Evolutionary conservation across 306 rosid species (phyloP), one percentile per base, ranked within the genome.

Genomic region (Oxytropis ochrocephala): DNA sequence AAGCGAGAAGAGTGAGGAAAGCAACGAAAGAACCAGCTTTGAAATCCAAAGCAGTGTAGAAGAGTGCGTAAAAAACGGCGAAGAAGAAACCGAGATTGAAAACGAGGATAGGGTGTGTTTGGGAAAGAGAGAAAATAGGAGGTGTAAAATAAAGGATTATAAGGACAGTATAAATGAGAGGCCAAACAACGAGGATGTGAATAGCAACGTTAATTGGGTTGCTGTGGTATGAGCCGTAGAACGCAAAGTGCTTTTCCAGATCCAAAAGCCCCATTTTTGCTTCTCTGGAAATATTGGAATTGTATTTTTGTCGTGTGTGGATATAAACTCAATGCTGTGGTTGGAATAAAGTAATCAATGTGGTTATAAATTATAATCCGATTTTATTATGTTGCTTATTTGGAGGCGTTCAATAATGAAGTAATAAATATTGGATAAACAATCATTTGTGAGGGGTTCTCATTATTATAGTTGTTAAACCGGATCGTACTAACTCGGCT

Each of bases 221-320:
- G 77, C 88, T 85, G 77, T 94, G 98, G 41, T 94, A 85, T 0
- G 97, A 94, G 6, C 96, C 96, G 55, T 94, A 88, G 85, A 94
- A 94, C 19, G 96, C 90, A 63, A 90, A 94, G 63, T 90, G 94
- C 78, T 56, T 84, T 78, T 94, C 97, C 54, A 94, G 85, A 82
- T 94, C 92, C 14, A 90, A 53, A 33, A 90, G 16, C 2, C 74
- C 89, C 96, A 88, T 83, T 43, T 63, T 35, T 1, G 29, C 3
- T 24, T 24, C 29, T 24, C 5, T 42, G 47, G 14, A 8, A 42
- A 11, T 11, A 11, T 11, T 41, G 46, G 47, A 42, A 41, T 9
- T 41, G 46, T 9, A n/a, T 9, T 9, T 41, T 41, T 21, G 24
- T 21, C 2, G 24, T 21, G 1, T 21, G 1, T n/a, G n/a, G n/a